Evolutionary conservation across 768 basidiomycete genomes (phyloP).

Genomic region (Tricholoma bakamatsutake): DNA sequence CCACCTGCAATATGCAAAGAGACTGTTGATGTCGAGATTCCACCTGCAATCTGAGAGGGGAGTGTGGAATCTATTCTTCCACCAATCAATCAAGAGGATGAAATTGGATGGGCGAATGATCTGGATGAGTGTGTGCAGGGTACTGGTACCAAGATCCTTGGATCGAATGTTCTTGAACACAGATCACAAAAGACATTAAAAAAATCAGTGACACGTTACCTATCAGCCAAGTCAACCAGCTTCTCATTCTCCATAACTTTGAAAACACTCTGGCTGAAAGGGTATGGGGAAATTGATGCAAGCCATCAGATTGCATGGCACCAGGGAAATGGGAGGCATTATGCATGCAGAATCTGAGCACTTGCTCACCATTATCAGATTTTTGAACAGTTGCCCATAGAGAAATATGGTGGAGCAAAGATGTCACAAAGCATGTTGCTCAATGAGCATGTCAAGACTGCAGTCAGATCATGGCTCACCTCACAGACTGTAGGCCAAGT

Average conservation of each 20-base stretch:
- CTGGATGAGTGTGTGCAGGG: background rate
- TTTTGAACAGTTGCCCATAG: too few relatives aligned
- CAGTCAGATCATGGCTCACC: too few relatives aligned
- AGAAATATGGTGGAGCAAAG: background rate
- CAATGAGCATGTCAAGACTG: too few relatives aligned
- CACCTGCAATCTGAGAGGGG: too few relatives aligned
- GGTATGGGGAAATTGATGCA: background rate
- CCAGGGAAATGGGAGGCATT: background rate
- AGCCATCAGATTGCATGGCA: background rate
- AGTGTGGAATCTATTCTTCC: too few relatives aligned
- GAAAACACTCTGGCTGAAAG: slow-evolving; percentile 19
- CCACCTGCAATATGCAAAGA: too few relatives aligned
- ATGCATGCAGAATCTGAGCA: background rate
- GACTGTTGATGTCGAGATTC: too few relatives aligned
- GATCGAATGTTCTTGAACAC: background rate
- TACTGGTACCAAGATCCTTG: background rate
- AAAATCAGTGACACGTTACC: slow-evolving; percentile 10
- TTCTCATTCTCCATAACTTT: too few relatives aligned
- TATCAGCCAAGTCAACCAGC: slow-evolving; percentile 14
- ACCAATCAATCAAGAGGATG: background rate
- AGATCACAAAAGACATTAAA: slow-evolving; percentile 5
- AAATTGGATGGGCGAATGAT: background rate
- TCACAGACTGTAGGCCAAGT: too few relatives aligned
- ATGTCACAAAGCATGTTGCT: too few relatives aligned
- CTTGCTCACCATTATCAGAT: background rate